Evolutionary conservation across 768 basidiomycete genomes (phyloP).

Genomic region (Solioccasus polychromus): DNA sequence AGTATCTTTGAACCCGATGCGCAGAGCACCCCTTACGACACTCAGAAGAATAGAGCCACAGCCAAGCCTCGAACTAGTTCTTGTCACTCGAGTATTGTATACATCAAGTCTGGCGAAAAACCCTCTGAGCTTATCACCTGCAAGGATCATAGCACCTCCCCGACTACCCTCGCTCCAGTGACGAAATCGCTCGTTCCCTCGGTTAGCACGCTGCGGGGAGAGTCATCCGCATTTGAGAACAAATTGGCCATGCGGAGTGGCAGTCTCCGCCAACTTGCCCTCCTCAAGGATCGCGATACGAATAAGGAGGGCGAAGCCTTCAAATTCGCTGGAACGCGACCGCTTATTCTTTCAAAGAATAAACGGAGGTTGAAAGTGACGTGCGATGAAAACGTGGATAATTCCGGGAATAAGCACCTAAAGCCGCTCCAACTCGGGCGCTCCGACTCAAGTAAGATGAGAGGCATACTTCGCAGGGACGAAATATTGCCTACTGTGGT

Average conservation of each 20-base stretch:
- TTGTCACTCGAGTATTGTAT: constrained; percentile 60
- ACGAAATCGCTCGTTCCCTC: constrained; percentile 55
- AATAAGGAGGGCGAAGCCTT: constrained; percentile 31
- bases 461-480: constrained; percentile 51
- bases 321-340: constrained; percentile 40
- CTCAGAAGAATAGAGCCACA: constrained; percentile 27
- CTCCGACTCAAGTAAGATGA: constrained; percentile 62
- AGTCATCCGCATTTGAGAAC: constrained; percentile 20
- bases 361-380: constrained; percentile 35
- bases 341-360: constrained; percentile 58
- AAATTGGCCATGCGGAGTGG: constrained; percentile 41
- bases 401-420: constrained; percentile 44
- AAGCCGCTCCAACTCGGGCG: constrained; percentile 59
- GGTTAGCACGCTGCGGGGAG: constrained; percentile 46
- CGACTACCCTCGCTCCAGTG: constrained; percentile 39
- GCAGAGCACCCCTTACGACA: constrained; percentile 63
- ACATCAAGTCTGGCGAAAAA: constrained; percentile 60
- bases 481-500: constrained; percentile 61
- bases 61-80: constrained; percentile 19
- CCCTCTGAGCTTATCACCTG: not conserved
- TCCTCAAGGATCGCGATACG: constrained; percentile 57
- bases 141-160: constrained; percentile 4
- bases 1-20: constrained; percentile 28
- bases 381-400: constrained; percentile 33
- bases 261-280: constrained; percentile 59